Conservation (phyloP, 2,329 filamentous ascomycete genomes). For the Epichloe hybrida region DNA sequence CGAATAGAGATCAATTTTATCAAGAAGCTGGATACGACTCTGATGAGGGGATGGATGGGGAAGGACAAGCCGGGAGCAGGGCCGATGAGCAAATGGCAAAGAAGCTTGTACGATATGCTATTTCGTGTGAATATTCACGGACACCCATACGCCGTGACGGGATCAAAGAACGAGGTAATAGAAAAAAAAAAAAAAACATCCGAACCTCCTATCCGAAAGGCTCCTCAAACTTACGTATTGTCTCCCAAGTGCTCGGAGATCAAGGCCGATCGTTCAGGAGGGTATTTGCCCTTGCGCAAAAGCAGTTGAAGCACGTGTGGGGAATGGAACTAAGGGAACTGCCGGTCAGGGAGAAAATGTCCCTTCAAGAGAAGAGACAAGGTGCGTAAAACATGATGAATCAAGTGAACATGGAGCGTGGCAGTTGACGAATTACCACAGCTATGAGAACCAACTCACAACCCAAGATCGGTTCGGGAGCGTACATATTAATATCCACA, state of each 20-base stretch:
- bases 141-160: conserved; percentile 46
- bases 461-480: conserved; percentile 45
- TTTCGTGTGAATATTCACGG: conserved; percentile 52
- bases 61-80: conserved; percentile 19
- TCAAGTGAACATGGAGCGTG: background rate
- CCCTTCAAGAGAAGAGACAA: conserved; percentile 63
- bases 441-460: conserved; percentile 33
- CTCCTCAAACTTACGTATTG: background rate
- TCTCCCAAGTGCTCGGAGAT: conserved; percentile 52
- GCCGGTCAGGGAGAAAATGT: conserved; percentile 66
- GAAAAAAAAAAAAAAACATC: too few relatives aligned
- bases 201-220: background rate
- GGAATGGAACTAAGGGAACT: conserved; percentile 90
- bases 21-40: conserved; percentile 21
- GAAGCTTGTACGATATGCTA: conserved; percentile 54
- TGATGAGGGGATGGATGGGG: conserved; percentile 24
- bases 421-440: conserved; percentile 7
- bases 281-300: conserved; percentile 67
- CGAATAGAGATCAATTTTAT: conserved; percentile 15
- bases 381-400: conserved; percentile 32
- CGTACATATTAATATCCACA: conserved; percentile 65
- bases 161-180: conserved; percentile 47
- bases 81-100: conserved; percentile 43
- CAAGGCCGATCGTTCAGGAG: conserved; percentile 57
- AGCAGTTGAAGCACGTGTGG: conserved; percentile 55